Conservation (phyloP, 371 early-diverging fungal species). For the Circinella umbellata region DNA sequence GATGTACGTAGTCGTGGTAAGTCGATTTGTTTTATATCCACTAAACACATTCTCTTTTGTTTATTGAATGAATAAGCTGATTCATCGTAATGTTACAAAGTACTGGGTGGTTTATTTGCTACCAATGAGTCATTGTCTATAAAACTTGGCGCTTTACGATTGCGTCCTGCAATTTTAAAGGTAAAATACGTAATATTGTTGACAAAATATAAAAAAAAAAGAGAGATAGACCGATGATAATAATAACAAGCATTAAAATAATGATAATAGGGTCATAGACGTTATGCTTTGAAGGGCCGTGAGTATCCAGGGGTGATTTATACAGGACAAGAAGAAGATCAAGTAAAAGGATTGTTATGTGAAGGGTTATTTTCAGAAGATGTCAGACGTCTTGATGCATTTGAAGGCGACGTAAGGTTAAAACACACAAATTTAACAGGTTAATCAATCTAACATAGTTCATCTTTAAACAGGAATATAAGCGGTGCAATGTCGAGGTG, state of each 20-base stretch:
- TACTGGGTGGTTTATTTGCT: slow-evolving; percentile 37
- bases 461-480: slow-evolving; percentile 31
- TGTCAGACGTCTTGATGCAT: slow-evolving; percentile 36
- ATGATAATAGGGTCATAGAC: slow-evolving; percentile 32
- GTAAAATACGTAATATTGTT: slow-evolving; percentile 14
- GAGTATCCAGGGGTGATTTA: slow-evolving; percentile 43
- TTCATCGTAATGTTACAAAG: slow-evolving; percentile 13
- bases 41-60: no score
- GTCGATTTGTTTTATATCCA: neutral
- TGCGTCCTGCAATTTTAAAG: slow-evolving; percentile 35
- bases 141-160: slow-evolving; percentile 26
- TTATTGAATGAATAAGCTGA: neutral
- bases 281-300: slow-evolving; percentile 36
- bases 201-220: neutral
- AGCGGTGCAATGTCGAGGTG: slow-evolving; percentile 29
- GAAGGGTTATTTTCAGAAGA: slow-evolving; percentile 33
- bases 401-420: slow-evolving; percentile 46
- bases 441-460: no score
- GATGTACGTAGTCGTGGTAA: slow-evolving; percentile 40
- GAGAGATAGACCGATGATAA: neutral
- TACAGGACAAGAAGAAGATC: slow-evolving; percentile 27
- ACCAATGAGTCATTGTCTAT: slow-evolving; percentile 15
- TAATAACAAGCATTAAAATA: neutral
- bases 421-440: neutral
- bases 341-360: slow-evolving; percentile 34